A percentile compares a stretch with the other conserved stretches of the same genome.
phyloP scores from a whole-genome alignment of 805 yeast genomes.

The Ogataea trehaloabstinens region DNA sequence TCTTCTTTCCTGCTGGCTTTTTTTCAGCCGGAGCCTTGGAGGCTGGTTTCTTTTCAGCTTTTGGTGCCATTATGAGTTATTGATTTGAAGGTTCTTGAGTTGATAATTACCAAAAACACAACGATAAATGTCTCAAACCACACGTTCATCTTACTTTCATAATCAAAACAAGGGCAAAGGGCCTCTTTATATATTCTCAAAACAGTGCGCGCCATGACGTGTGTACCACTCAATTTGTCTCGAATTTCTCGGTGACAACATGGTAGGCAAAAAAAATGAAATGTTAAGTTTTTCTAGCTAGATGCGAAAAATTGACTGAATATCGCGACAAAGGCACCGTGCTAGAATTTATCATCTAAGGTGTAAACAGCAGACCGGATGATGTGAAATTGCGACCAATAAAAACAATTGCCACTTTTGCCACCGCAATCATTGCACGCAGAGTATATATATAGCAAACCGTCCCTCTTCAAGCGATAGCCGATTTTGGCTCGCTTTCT shows the following conservation, averaged over 20 bases:
- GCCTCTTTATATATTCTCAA: conserved; percentile 15
- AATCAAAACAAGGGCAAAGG: conserved; percentile 11
- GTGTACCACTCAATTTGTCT: conserved; percentile 9
- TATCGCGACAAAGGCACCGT: conserved; percentile 22
- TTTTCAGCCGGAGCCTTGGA: conserved; percentile 97
- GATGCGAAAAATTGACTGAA: conserved; percentile 10
- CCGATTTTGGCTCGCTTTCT: too few species aligned
- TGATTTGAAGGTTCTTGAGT: neutral
- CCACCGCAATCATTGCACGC: neutral
- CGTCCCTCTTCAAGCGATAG: neutral
- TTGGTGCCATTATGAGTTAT: conserved; percentile 57
- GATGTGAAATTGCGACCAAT: neutral
- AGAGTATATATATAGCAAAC: neutral
- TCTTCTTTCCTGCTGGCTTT: conserved; percentile 90
- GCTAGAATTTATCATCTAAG: conserved; percentile 18
- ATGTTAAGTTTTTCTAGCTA: conserved; percentile 7
- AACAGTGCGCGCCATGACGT: conserved; percentile 3
- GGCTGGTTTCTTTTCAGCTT: conserved; percentile 67
- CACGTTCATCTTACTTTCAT: neutral
- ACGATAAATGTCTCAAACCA: conserved; percentile 1
- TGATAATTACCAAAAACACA: neutral
- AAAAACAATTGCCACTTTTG: neutral
- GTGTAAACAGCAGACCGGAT: conserved; percentile 18
- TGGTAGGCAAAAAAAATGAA: conserved; percentile 16
- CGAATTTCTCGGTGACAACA: conserved; percentile 13